Conservation (phyloP, 768 basidiomycete species). For the Xerocomus spinulosus region DNA sequence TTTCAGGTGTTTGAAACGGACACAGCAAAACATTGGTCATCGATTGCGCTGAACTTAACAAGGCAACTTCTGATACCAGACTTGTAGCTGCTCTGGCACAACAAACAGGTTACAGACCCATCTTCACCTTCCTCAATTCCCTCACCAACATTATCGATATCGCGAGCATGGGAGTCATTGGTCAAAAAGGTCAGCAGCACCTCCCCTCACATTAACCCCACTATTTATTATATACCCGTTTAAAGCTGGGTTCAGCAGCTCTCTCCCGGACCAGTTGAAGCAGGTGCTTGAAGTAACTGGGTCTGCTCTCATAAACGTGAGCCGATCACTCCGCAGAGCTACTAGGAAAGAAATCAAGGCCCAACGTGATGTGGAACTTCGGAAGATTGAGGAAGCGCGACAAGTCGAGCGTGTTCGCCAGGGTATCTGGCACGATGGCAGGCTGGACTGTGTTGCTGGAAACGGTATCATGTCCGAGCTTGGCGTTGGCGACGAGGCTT, state of each 20-base stretch:
- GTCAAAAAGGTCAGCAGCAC: slow-evolving; percentile 74
- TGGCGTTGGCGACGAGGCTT: slow-evolving; percentile 72
- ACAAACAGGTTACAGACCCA: slow-evolving; percentile 87
- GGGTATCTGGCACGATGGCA: slow-evolving; percentile 84
- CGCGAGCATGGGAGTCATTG: slow-evolving; percentile 91
- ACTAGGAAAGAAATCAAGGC: slow-evolving; percentile 38
- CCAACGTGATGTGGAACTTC: slow-evolving; percentile 34
- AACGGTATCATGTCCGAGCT: slow-evolving; percentile 85
- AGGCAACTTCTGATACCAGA: slow-evolving; percentile 62
- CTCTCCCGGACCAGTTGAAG: slow-evolving; percentile 77
- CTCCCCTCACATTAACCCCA: background rate
- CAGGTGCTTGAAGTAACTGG: slow-evolving; percentile 79
- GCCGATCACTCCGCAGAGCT: slow-evolving; percentile 43
- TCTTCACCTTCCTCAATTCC: slow-evolving; percentile 81
- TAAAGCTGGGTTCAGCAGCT: slow-evolving; percentile 76
- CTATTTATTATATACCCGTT: background rate
- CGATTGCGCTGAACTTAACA: slow-evolving; percentile 75
- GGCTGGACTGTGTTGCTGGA: slow-evolving; percentile 80
- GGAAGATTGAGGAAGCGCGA: slow-evolving; percentile 35
- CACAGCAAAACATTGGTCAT: slow-evolving; percentile 68
- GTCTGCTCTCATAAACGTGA: slow-evolving; percentile 62
- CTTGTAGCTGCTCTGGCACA: slow-evolving; percentile 64
- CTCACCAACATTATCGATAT: slow-evolving; percentile 82
- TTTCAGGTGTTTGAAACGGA: too few species aligned
- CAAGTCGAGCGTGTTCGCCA: slow-evolving; percentile 45